These are phyloP conservation scores for Rubia occidens DNA, from an alignment of 305 asterid species.

Conservation along the genomic window DNA sequence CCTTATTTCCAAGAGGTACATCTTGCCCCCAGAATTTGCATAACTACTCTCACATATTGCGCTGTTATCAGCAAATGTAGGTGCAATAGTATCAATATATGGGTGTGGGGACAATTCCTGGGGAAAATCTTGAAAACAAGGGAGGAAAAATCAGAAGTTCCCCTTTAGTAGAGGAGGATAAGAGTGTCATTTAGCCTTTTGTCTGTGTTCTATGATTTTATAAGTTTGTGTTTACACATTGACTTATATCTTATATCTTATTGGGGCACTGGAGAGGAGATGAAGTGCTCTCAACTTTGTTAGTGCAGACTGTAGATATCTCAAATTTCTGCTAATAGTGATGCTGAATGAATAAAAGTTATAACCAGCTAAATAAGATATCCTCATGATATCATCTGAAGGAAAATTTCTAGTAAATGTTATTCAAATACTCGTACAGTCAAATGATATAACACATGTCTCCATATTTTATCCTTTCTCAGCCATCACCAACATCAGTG, in stretches of 20 bases:
- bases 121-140: not conserved
- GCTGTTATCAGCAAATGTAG: not conserved
- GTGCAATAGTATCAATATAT: not conserved
- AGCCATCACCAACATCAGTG: not conserved
- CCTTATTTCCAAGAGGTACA: not conserved
- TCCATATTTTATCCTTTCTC: not conserved
- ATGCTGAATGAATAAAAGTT: not conserved
- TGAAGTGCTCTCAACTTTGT: not conserved
- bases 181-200: not conserved
- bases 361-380: not conserved
- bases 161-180: not conserved
- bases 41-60: too few relatives aligned
- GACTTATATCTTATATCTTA: constrained; percentile 1
- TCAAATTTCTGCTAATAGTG: not conserved
- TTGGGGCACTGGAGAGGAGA: not conserved
- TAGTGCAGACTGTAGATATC: not conserved
- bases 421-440: not conserved
- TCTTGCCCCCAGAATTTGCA: too few relatives aligned
- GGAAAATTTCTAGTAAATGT: not conserved
- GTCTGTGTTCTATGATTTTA: not conserved
- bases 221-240: not conserved
- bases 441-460: not conserved
- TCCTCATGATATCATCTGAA: not conserved
- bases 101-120: not conserved
- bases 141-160: not conserved